phyloP scores from a whole-genome alignment of 805 yeast species.

The Saccharomycopsis microspora region DNA sequence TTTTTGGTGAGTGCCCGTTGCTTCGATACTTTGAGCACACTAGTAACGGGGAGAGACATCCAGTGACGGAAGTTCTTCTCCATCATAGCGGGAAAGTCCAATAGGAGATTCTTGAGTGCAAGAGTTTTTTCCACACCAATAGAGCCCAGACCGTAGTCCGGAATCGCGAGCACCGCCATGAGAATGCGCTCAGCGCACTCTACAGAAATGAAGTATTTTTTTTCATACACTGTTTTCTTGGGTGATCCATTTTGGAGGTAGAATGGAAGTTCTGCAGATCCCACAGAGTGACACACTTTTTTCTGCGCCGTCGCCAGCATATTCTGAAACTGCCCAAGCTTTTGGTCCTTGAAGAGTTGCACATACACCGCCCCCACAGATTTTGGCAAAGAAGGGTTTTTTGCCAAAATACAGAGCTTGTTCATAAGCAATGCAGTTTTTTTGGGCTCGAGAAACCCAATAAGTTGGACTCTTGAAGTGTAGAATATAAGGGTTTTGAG shows the following conservation, averaged over 20 bases:
- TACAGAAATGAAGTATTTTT: slow-evolving; percentile 7
- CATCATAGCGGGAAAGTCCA: slow-evolving; percentile 10
- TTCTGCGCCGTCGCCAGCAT: neutral
- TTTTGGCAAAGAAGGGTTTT: slow-evolving; percentile 4
- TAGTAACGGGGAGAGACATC: slow-evolving; percentile 1
- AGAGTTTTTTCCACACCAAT: slow-evolving; percentile 4
- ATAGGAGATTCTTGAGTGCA: slow-evolving; percentile 4
- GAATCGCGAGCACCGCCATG: slow-evolving; percentile 1
- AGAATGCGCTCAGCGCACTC: slow-evolving; percentile 6
- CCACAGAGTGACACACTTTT: neutral
- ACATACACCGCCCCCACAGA: slow-evolving; percentile 9
- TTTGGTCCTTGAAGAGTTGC: slow-evolving; percentile 9
- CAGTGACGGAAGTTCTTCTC: slow-evolving; percentile 6
- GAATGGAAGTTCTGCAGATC: neutral
- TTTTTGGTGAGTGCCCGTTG: neutral
- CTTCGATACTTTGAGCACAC: neutral
- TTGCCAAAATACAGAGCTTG: neutral
- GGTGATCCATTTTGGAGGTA: neutral
- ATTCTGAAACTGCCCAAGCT: slow-evolving; percentile 8
- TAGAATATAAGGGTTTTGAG: slow-evolving; percentile 7
- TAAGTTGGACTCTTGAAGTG: slow-evolving; percentile 2
- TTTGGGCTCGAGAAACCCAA: slow-evolving; percentile 1
- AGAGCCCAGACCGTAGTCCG: slow-evolving; percentile 4
- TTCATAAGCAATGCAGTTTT: neutral
- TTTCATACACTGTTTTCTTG: neutral